A percentile compares a stretch with the other conserved stretches of the same genome.
Evolutionary conservation across 352 stramenopile species (phyloP).

Genomic region (Pythium phragmitis): DNA sequence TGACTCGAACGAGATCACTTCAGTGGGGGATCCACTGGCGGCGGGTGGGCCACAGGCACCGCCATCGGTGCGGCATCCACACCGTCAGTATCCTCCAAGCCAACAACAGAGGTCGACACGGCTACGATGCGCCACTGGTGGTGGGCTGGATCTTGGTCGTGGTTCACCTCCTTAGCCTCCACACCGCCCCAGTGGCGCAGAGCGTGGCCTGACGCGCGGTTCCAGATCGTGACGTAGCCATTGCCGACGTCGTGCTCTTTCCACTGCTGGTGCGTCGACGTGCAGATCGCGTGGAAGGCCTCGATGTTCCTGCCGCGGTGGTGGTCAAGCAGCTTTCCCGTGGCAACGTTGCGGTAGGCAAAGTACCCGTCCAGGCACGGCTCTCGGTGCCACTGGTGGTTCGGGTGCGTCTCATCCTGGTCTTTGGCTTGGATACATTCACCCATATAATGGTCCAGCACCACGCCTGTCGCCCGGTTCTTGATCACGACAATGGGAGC

Average conservation of each 20-base stretch:
- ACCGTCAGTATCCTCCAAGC: background rate
- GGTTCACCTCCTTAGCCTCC: background rate
- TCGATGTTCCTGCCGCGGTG: background rate
- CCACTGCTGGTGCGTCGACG: background rate
- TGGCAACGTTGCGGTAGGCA: background rate
- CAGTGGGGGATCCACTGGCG: too few species aligned
- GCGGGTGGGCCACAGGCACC: background rate
- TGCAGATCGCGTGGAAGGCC: background rate
- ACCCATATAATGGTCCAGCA: background rate
- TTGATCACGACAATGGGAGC: background rate
- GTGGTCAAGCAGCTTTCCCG: conserved; percentile 1
- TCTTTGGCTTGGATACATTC: conserved; percentile 2
- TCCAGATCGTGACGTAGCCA: background rate
- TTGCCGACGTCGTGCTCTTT: background rate
- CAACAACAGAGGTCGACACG: too few species aligned
- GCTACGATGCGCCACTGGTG: background rate
- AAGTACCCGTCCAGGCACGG: background rate
- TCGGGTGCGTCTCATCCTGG: background rate
- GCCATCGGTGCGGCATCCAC: background rate
- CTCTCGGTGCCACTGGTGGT: conserved; percentile 4
- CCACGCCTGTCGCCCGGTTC: conserved; percentile 4
- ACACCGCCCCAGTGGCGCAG: background rate
- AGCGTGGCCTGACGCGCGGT: background rate
- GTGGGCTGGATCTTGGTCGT: background rate
- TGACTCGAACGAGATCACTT: too few species aligned